These are phyloP conservation scores for Lachancea sp. DNA, from an alignment of 805 yeast species.

Conservation along the genomic window DNA sequence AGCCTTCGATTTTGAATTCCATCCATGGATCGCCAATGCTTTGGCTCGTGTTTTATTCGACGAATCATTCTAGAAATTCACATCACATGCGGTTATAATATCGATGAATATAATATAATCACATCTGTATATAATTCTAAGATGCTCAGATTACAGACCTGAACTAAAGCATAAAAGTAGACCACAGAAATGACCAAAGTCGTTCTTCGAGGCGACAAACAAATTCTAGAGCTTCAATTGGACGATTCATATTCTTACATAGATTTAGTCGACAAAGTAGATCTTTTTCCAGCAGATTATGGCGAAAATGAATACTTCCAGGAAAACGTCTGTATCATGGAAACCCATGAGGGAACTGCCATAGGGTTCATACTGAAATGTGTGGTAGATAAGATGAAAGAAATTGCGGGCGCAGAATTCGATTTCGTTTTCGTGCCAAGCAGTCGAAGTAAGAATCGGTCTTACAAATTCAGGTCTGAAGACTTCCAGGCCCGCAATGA, in stretches of 20 bases:
- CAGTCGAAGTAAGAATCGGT: slow-evolving; percentile 30
- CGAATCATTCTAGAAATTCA: too few species aligned
- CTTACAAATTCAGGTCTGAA: slow-evolving; percentile 27
- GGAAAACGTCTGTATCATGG: slow-evolving; percentile 29
- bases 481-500: slow-evolving; percentile 27
- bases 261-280: slow-evolving; percentile 25
- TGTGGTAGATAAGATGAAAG: slow-evolving; percentile 32
- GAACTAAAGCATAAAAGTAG: not conserved
- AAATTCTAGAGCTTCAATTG: slow-evolving; percentile 24
- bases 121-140: not conserved
- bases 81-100: too few species aligned
- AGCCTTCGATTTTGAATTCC: not conserved
- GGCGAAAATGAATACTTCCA: slow-evolving; percentile 14
- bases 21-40: too few species aligned
- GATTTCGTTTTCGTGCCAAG: slow-evolving; percentile 24
- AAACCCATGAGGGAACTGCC: slow-evolving; percentile 33
- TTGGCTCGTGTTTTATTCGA: too few species aligned
- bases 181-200: slow-evolving; percentile 19
- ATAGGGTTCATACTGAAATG: slow-evolving; percentile 37
- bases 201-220: slow-evolving; percentile 9
- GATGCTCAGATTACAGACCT: not conserved
- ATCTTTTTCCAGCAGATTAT: slow-evolving; percentile 24
- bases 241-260: slow-evolving; percentile 20
- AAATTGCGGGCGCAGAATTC: slow-evolving; percentile 9
- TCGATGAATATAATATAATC: too few species aligned